Evolutionary conservation across 2,329 filamentous ascomycete genomes (phyloP).

Genomic region (Massarina eburnea): DNA sequence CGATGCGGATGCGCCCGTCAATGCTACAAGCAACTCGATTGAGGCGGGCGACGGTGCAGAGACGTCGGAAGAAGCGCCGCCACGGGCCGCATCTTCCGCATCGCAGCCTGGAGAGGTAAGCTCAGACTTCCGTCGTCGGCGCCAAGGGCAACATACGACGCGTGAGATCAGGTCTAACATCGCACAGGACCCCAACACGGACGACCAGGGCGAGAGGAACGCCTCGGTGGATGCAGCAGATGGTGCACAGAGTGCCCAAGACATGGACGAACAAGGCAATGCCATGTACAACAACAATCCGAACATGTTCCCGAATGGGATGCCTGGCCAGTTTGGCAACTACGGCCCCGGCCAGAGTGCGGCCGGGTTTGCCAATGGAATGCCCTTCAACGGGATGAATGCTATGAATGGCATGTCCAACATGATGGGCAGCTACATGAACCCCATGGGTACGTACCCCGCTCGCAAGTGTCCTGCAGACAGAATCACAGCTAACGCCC

Average conservation of each 20-base stretch:
- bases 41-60: neutral
- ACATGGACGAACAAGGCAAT: conserved; percentile 17
- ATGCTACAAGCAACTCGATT: neutral
- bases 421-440: conserved; percentile 64
- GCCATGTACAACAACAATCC: conserved; percentile 22
- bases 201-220: conserved; percentile 9
- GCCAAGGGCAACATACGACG: neutral
- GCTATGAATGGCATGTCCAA: conserved; percentile 41
- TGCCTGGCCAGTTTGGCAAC: conserved; percentile 36
- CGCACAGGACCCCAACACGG: conserved; percentile 12
- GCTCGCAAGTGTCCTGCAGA: neutral
- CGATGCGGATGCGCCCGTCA: neutral
- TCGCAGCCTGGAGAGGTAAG: neutral
- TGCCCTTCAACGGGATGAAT: conserved; percentile 60
- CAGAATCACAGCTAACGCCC: conserved; percentile 21
- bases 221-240: conserved; percentile 19
- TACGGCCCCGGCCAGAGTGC: conserved; percentile 48
- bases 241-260: conserved; percentile 18
- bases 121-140: too few relatives aligned
- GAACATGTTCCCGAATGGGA: conserved; percentile 29
- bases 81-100: neutral
- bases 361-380: conserved; percentile 55
- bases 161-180: neutral
- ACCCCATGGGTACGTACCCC: conserved; percentile 70
- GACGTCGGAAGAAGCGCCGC: neutral